Evolutionary conservation across 1,284 basidiomycete genomes (phyloP), one percentile per base, ranked within the genome.

Genomic region (Agaricales sp.): DNA sequence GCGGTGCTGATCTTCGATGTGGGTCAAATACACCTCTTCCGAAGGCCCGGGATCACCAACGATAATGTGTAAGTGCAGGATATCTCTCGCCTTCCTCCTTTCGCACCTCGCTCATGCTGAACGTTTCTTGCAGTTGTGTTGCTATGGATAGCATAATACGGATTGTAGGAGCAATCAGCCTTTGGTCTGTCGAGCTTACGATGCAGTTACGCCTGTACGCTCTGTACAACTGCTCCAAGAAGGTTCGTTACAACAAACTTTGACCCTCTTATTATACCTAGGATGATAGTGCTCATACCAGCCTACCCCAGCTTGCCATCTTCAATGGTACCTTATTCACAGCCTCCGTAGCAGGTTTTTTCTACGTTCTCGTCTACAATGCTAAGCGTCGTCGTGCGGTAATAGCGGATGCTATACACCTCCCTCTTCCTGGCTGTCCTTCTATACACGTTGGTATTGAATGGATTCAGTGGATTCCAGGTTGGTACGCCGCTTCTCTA

Each of bases 391-490:
- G 66, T 19, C 58, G 58, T 4, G 53, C 60, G 1, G 53, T 68
- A 21, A 68, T 69, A 38, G 58, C 61, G 3, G 51, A 52, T 41
- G 65, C 64, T 0, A 59, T 66, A 26, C 61, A 59, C 24, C 56
- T 71, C 2, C 65, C 65, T 1, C 58, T 70, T 2, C 67, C 68
- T 1, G 72, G 70, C 3, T 74, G 71, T 51, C 71, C 71, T 18
- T 51, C 60, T 0, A 61, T 73, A 13, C 69, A 72, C 54, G 60
- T 65, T n/a, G 67, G 68, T 2, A 67, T 68, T n/a, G 66, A 70
- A 53, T 73, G 69, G 69, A 63, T 66, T 6, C 66, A 68, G 49
- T 74, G 72, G 71, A 60, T 64, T 44, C 61, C 62, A 13, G 58
- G 61, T 61, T n/a, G n/a, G n/a, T n/a, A n/a, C n/a, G n/a, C n/a